Evolutionary conservation across 768 basidiomycete genomes (phyloP), one percentile per base, ranked within the genome.

Genomic region (Myochromella boudieri): DNA sequence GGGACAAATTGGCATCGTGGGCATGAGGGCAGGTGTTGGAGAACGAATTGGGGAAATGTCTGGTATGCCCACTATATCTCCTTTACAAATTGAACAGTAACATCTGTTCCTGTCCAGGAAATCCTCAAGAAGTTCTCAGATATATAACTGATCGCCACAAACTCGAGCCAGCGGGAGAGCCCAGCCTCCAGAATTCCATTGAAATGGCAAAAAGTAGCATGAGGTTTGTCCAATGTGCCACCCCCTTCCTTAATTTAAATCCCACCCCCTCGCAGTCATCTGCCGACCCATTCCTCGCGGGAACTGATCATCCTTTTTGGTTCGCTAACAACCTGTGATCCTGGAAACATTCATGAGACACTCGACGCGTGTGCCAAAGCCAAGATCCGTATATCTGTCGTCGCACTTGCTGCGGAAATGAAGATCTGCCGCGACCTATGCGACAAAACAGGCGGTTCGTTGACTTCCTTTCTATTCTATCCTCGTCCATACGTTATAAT

Each of bases 361-460:
- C 75, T 99, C n/a, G 81, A 87, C n/a, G 77, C 79, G 2, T 92
- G 93, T 54, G 71, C 90, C 44, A 80, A 80, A 52, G 85, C 84
- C 62, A 89, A 85, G 61, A 87, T 97, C 44, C 88, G 95, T 31
- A 87, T 97, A 53, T 94, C 87, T 3, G 81, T 98, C 42, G 92
- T 99, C 28, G 92, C 94, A 1, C 80, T 99, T 26, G 90, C 95
- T 0, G 97, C 97, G 5, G 97, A 98, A 65, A 95, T 98, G 87
- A 97, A 97, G 65, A 91, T 99, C 27, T 97, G 94, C 60, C 84
- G 92, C 28, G 87, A 94, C 37, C 76, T 98, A 17, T 89, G 87
- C 55, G 90, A 92, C 44, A 87, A 90, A 64, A 95, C 95, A 1
- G 91, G 91, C 49, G 97, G 97, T 92, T 53, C 42, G 81, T 65